Evolutionary conservation across 306 rosid genomes (phyloP).

Genomic region (Prinsepia uniflora): DNA sequence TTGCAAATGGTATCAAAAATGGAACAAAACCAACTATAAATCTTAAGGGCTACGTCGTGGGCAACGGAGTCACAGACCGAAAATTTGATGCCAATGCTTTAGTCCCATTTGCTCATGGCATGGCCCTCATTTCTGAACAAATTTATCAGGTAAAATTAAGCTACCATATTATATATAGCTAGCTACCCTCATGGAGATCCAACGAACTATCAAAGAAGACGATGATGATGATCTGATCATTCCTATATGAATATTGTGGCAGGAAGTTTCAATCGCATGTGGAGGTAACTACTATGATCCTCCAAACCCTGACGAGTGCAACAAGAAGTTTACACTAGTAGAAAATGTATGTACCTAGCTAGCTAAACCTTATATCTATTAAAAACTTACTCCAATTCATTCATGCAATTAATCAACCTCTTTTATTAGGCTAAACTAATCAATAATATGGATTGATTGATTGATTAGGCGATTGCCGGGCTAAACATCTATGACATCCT

Average conservation of each 20-base stretch:
- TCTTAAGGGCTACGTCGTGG: conserved; percentile 81
- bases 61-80: conserved; percentile 71
- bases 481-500: conserved; percentile 61
- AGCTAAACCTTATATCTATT: no score
- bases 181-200: background rate
- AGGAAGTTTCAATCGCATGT: conserved; percentile 44
- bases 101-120: conserved; percentile 77
- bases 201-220: no score
- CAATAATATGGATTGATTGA: no score
- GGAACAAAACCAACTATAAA: conserved; percentile 51
- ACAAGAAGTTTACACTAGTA: conserved; percentile 18
- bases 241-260: background rate
- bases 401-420: no score
- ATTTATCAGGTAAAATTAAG: conserved; percentile 42
- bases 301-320: conserved; percentile 17
- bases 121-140: conserved; percentile 68
- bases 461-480: conserved; percentile 39
- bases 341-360: conserved; percentile 25
- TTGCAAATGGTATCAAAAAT: conserved; percentile 45
- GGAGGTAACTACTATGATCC: conserved; percentile 37
- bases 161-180: background rate
- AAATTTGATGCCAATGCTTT: conserved; percentile 59
- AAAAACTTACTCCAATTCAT: no score
- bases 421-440: background rate
- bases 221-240: no score